A percentile compares a stretch with the other conserved stretches of the same genome.
These are phyloP conservation scores for Noccaea caerulescens DNA, from an alignment of 345 rosid genomes.

Conservation along the genomic window DNA sequence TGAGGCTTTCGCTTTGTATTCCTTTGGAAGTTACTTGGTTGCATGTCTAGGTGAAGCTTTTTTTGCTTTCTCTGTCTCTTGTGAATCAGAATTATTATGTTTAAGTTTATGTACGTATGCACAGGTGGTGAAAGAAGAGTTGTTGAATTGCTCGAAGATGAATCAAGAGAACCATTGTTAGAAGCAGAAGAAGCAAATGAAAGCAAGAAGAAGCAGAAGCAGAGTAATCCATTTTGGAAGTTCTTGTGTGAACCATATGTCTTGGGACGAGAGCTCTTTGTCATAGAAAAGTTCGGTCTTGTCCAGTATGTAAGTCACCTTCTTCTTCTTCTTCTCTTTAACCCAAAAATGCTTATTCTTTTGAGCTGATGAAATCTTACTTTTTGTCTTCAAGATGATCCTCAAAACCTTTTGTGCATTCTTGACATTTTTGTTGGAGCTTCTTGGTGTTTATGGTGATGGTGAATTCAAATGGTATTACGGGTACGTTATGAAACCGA, in stretches of 20 bases:
- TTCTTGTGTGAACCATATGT: slow-evolving; percentile 68
- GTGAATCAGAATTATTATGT: background rate
- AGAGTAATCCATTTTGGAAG: slow-evolving; percentile 48
- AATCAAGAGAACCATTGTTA: slow-evolving; percentile 56
- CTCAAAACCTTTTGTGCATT: slow-evolving; percentile 83
- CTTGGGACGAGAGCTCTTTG: slow-evolving; percentile 68
- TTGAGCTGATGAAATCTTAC: background rate
- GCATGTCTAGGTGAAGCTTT: slow-evolving; percentile 75
- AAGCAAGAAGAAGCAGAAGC: slow-evolving; percentile 31
- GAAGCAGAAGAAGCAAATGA: slow-evolving; percentile 45
- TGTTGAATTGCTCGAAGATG: slow-evolving; percentile 62
- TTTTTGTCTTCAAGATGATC: slow-evolving; percentile 66
- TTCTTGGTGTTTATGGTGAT: slow-evolving; percentile 73
- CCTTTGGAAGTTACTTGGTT: slow-evolving; percentile 86
- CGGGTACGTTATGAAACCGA: slow-evolving; percentile 54
- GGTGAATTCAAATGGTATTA: slow-evolving; percentile 87
- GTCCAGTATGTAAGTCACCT: slow-evolving; percentile 75
- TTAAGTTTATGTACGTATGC: background rate
- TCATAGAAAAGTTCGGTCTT: slow-evolving; percentile 73
- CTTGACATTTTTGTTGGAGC: slow-evolving; percentile 69
- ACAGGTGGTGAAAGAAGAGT: slow-evolving; percentile 80
- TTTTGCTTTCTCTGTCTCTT: background rate
- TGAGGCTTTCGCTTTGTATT: slow-evolving; percentile 87
- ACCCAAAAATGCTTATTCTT: background rate
- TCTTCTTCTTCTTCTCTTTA: background rate